Evolutionary conservation across 2,329 filamentous ascomycete genomes (phyloP).

Genomic region (Pyricularia pennisetigena): DNA sequence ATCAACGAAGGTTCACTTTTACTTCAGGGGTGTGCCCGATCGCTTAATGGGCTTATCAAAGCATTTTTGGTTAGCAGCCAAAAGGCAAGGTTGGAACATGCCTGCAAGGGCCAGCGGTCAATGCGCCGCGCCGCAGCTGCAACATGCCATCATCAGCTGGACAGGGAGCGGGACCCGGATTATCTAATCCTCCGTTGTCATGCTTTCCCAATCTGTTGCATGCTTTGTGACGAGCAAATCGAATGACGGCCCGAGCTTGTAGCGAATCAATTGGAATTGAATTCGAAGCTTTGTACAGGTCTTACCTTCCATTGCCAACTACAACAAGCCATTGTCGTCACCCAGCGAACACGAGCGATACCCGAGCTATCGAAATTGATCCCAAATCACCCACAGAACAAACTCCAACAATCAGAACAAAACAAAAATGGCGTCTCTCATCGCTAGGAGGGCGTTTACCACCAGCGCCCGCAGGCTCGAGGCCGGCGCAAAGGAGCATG

Average conservation of each 20-base stretch:
- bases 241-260: neutral
- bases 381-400: neutral
- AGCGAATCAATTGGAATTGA: neutral
- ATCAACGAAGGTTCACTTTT: neutral
- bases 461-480: slow-evolving; percentile 42
- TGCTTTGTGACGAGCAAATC: neutral
- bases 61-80: neutral
- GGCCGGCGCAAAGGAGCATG: slow-evolving; percentile 28
- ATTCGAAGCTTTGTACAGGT: neutral
- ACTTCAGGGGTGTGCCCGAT: neutral
- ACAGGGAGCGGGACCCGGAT: neutral
- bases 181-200: neutral
- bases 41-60: neutral
- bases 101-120: neutral
- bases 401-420: neutral
- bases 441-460: slow-evolving; percentile 46
- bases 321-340: slow-evolving; percentile 1
- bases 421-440: slow-evolving; percentile 40
- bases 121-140: neutral
- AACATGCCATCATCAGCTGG: neutral
- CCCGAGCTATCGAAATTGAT: neutral
- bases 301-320: neutral
- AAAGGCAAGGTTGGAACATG: neutral
- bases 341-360: neutral
- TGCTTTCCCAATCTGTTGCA: neutral